Base-by-base conservation (phyloP, 495 filamentous ascomycete genomes). In the Podospora bellae-mahoneyi region DNA sequence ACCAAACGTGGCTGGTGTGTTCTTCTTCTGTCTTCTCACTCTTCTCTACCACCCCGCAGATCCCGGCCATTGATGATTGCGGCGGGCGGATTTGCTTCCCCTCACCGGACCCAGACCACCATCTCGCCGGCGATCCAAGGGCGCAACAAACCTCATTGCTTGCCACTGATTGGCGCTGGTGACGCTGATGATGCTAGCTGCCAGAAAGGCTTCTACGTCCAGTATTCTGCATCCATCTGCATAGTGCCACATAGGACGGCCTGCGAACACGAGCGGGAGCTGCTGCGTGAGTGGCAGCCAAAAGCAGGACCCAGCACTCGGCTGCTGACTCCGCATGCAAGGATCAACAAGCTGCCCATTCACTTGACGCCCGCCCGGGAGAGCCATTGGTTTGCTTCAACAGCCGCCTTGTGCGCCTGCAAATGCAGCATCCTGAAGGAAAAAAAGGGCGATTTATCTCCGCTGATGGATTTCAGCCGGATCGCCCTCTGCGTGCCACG, bases 401-500 rank as follows among this genome's bases (percentile, higher is more conserved):
- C 65, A 73, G 71, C 72, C 74, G 72, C 71, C 72, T 67, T 74
- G 68, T 75, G 68, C 72, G 69, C 69, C 65, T 56, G 65, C 15
- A 16, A 32, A 18, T 23, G 20, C 26, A 62, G 58, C 23, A 66
- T 60, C 6, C 18, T 20, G 2, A 23, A 30, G 19, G 58, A 5
- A 19, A 23, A 20, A 32, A 26, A 28, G 59, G 23, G 16, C 39
- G 39, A 28, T 27, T 61, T 18, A 20, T 28, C 16, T 61, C 28
- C 19, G 32, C 27, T 63, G 32, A 32, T 64, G 62, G 60, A 54
- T 71, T 73, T 73, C 71, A 70, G 71, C 71, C 71, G 71, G 71
- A 66, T 70, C 62, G 39, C 39, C 39, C 39, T 13, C 60, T 60
- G 32, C 32, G 58, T 39, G 60, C 34, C 67, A 27, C 59, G 59